Evolutionary conservation across 345 rosid genomes (phyloP).

Genomic region (Salix viminalis): DNA sequence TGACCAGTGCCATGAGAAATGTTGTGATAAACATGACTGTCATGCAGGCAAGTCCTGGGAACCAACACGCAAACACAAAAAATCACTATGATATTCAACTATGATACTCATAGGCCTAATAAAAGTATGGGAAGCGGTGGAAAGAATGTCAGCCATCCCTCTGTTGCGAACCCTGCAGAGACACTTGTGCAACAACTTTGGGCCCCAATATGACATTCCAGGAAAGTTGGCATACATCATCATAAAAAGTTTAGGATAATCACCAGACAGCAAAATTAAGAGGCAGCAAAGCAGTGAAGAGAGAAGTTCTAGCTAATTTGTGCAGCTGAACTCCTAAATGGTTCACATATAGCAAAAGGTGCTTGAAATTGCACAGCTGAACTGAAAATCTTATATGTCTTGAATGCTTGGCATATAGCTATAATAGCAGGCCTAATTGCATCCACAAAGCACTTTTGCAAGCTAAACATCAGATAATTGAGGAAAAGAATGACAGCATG

Average conservation of each 20-base stretch:
- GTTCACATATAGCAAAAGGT: not conserved
- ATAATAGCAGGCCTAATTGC: not conserved
- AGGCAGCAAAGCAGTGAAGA: not conserved
- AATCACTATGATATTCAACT: not conserved
- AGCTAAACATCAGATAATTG: not conserved
- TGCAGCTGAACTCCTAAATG: not conserved
- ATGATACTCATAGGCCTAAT: not conserved
- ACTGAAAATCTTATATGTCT: not conserved
- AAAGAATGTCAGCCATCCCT: not conserved
- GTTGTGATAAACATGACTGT: slow-evolving; percentile 83
- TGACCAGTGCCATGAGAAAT: slow-evolving; percentile 84
- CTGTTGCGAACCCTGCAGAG: not conserved
- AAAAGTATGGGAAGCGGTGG: not conserved
- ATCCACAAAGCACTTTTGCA: not conserved
- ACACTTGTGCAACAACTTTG: not conserved
- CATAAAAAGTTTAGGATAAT: not conserved
- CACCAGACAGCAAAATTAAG: not conserved
- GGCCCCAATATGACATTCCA: not conserved
- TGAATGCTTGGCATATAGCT: not conserved
- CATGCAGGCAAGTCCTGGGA: slow-evolving; percentile 85
- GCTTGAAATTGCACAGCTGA: not conserved
- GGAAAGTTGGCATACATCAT: not conserved
- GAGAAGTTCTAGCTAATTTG: not conserved
- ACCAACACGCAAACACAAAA: slow-evolving; percentile 12
- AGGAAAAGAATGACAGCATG: not conserved